A percentile compares a stretch with the other conserved stretches of the same genome.
These are phyloP conservation scores for Platismatia glauca DNA, from an alignment of 495 filamentous ascomycete genomes.

Conservation along the genomic window DNA sequence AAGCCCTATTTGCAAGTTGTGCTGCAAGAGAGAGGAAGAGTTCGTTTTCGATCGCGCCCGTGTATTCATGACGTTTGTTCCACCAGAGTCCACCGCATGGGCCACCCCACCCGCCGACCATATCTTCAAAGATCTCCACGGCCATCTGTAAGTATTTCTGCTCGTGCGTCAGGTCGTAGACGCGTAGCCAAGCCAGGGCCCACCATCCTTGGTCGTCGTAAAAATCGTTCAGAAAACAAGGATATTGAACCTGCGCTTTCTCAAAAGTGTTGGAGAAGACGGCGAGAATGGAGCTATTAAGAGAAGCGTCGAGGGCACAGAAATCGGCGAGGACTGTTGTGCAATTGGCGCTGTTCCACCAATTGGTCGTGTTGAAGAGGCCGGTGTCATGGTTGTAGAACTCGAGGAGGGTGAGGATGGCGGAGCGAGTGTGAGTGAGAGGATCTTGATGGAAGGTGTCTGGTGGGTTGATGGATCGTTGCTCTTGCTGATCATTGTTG, in stretches of 20 bases:
- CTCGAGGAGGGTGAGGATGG: not conserved
- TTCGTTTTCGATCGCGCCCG: conserved; percentile 68
- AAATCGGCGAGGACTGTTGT: conserved; percentile 56
- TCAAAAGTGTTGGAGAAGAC: conserved; percentile 31
- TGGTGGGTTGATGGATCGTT: not conserved
- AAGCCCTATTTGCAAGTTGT: conserved; percentile 55
- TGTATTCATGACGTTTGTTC: conserved; percentile 50
- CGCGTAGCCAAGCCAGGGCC: conserved; percentile 56
- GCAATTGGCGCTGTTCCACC: conserved; percentile 71
- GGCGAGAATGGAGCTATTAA: conserved; percentile 3
- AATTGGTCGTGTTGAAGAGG: conserved; percentile 56
- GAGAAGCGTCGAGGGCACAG: conserved; percentile 35
- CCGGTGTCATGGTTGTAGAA: conserved; percentile 50
- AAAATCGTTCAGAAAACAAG: conserved; percentile 50
- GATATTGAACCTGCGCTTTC: conserved; percentile 30
- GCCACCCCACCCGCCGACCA: conserved; percentile 46
- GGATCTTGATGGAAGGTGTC: not conserved
- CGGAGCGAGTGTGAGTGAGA: not conserved
- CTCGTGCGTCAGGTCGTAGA: conserved; percentile 52
- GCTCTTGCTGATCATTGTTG: not conserved
- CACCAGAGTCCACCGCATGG: conserved; percentile 61
- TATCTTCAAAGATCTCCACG: conserved; percentile 49
- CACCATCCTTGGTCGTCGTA: conserved; percentile 70
- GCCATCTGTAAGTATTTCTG: conserved; percentile 46
- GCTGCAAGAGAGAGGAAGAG: conserved; percentile 61